A percentile compares a stretch with the other conserved stretches of the same genome.
Conservation (phyloP, 2,329 filamentous ascomycete species). For the Thermothelomyces thermophilus region DNA sequence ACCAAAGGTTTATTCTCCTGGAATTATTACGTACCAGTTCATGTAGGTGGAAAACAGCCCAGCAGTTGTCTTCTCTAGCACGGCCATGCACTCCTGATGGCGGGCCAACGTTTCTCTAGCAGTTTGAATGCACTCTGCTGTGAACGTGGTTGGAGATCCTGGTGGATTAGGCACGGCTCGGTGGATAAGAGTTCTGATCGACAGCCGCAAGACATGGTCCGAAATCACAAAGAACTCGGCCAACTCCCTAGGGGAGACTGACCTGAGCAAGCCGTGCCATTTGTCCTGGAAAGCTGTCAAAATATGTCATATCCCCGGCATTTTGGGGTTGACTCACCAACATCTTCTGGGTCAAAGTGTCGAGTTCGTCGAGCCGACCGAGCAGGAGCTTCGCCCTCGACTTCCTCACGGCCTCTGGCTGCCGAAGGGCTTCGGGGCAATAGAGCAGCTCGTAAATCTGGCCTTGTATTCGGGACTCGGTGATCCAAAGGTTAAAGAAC, state of each 20-base stretch:
- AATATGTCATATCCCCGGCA: neutral
- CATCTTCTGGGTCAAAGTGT: neutral
- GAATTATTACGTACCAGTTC: constrained; percentile 47
- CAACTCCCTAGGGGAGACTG: constrained; percentile 4
- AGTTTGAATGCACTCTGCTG: constrained; percentile 40
- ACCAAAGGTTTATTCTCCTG: too few species aligned
- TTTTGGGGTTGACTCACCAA: constrained; percentile 9
- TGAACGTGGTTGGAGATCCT: constrained; percentile 39
- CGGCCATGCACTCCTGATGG: constrained; percentile 39
- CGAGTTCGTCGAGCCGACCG: constrained; percentile 7
- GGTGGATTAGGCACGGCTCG: constrained; percentile 43
- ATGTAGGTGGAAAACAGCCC: constrained; percentile 42
- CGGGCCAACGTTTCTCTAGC: constrained; percentile 42
- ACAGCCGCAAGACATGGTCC: constrained; percentile 18
- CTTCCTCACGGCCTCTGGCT: constrained; percentile 34
- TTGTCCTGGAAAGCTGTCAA: neutral
- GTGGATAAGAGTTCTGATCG: constrained; percentile 41
- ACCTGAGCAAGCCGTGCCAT: neutral
- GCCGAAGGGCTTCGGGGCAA: constrained; percentile 39
- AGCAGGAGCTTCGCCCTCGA: constrained; percentile 28
- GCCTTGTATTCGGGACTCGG: constrained; percentile 49
- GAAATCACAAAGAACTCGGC: constrained; percentile 15
- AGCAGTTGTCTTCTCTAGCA: constrained; percentile 33
- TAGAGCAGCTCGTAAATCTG: constrained; percentile 53
- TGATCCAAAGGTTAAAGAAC: constrained; percentile 47